Conservation (phyloP, 768 basidiomycete species). For the Aureoboletus auriporus region DNA sequence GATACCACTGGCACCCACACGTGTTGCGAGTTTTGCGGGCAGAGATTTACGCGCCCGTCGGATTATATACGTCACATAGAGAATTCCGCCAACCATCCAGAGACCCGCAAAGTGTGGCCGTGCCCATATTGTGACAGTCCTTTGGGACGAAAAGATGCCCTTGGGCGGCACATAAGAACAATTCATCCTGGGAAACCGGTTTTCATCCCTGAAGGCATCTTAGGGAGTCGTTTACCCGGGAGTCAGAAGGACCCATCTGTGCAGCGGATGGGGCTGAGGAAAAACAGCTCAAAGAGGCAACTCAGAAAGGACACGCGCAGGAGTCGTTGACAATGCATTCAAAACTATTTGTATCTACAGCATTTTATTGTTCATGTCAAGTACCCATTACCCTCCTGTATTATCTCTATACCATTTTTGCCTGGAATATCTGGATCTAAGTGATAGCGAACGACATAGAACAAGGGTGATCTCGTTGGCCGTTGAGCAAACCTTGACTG, state of each 20-base stretch:
- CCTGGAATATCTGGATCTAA: too few species aligned
- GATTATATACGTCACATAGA: slow-evolving; percentile 20
- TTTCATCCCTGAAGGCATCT: not conserved
- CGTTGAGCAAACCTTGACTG: too few species aligned
- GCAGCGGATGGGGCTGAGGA: slow-evolving; percentile 8
- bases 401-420: too few species aligned
- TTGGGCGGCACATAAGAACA: slow-evolving; percentile 19
- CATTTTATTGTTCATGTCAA: too few species aligned
- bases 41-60: slow-evolving; percentile 17
- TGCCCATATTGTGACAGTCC: slow-evolving; percentile 17
- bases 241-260: not conserved
- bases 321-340: not conserved
- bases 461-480: too few species aligned
- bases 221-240: not conserved
- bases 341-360: too few species aligned
- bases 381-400: too few species aligned
- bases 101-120: slow-evolving; percentile 24
- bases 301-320: slow-evolving; percentile 5
- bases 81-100: slow-evolving; percentile 20
- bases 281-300: not conserved
- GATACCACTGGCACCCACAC: slow-evolving; percentile 1
- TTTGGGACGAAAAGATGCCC: slow-evolving; percentile 26
- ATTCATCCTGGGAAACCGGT: slow-evolving; percentile 6
- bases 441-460: too few species aligned
- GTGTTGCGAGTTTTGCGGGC: slow-evolving; percentile 14